phyloP scores from a whole-genome alignment of 2,329 filamentous ascomycete species.

The Lasiodiplodia sp. region DNA sequence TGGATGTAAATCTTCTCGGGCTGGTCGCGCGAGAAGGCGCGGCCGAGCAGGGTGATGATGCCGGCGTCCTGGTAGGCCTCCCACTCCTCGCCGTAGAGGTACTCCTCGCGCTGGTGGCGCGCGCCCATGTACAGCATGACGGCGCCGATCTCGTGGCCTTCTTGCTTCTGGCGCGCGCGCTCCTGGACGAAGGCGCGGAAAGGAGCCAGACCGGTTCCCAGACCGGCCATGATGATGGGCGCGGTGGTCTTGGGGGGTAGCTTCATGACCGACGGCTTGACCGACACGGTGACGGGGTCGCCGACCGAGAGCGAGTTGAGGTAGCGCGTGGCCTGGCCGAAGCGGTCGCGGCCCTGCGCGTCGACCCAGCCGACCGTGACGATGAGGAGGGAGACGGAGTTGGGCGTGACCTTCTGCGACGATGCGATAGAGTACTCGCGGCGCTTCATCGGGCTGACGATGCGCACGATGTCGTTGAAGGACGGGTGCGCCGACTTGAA shows the following conservation, averaged over 20 bases:
- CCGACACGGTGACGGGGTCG: conserved; percentile 82
- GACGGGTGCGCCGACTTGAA: conserved; percentile 87
- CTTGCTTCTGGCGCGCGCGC: conserved; percentile 96
- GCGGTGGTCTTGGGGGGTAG: conserved; percentile 86
- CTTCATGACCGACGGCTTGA: conserved; percentile 99
- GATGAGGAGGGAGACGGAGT: conserved; percentile 90
- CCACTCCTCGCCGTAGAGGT: conserved; percentile 99
- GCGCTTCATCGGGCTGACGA: conserved; percentile 91
- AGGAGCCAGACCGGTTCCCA: conserved; percentile 97
- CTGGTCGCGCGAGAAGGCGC: conserved; percentile 96
- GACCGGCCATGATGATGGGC: conserved; percentile 97
- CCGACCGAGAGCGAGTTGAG: conserved; percentile 79
- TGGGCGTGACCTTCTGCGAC: conserved; percentile 91
- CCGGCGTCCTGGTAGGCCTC: conserved; percentile 96
- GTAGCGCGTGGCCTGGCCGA: conserved; percentile 92
- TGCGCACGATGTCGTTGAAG: conserved; percentile 87
- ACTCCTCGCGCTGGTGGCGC: conserved; percentile 97
- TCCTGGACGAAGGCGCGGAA: conserved; percentile 99
- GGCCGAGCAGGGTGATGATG: conserved; percentile 90
- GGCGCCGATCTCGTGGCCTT: conserved; percentile 91
- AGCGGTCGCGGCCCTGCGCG: conserved; percentile 82
- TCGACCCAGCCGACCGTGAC: conserved; percentile 98
- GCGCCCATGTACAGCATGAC: conserved; percentile 97
- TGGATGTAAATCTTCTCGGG: conserved; percentile 99
- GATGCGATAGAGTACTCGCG: conserved; percentile 99